Base-by-base conservation (phyloP, 345 rosid species). In the Dimocarpus longan region DNA sequence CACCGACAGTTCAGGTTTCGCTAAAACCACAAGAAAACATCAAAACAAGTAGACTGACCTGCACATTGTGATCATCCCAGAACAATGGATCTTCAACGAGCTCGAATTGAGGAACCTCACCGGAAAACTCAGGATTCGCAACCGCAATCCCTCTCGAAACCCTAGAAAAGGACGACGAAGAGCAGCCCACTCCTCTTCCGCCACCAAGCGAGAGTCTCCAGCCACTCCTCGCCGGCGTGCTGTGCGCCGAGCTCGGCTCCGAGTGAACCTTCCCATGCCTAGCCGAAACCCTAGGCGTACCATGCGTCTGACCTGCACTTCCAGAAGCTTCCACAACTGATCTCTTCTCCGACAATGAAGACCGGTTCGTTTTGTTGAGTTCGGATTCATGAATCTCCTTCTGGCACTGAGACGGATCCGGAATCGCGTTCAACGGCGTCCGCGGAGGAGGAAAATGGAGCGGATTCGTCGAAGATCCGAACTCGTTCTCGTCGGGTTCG, bases 51-150 rank as follows among this genome's bases (percentile, higher is more conserved):
- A 54, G 9, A 82, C 75, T 63, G 76, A 95, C 98, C 97, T 95
- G 98, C 78, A 95, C 97, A 85, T 92, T 93, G 73, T 91, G 95
- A 80, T 95, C 98, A 57, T 80, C 83, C 98, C 98, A 93, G 76
- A 90, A 95, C 64, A 89, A 90, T 42, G 91, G 86, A 76, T 95
- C 92, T 80, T 89, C 93, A 28, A 85, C 82, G n/a, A 93, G 90
- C 87, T 90, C 95, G 75, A 95, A 95, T 77, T 87, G 92, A 57
- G 90, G 87, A 78, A 82, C 83, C 44, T 87, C 89, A n/a, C n/a
- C 65, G 5, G 71, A 83, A 70, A 80, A 69, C 80, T 82, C 89
- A 37, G 84, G 75, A 80, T 88, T 85, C 4, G 69, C 82, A 37
- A 79, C 63, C n/a, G 88, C 84, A 87, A 79, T 72, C 15, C 89